Evolutionary conservation across 2,329 filamentous ascomycete genomes (phyloP), one percentile per base, ranked within the genome.

Genomic region (Penicillium verrucosum): DNA sequence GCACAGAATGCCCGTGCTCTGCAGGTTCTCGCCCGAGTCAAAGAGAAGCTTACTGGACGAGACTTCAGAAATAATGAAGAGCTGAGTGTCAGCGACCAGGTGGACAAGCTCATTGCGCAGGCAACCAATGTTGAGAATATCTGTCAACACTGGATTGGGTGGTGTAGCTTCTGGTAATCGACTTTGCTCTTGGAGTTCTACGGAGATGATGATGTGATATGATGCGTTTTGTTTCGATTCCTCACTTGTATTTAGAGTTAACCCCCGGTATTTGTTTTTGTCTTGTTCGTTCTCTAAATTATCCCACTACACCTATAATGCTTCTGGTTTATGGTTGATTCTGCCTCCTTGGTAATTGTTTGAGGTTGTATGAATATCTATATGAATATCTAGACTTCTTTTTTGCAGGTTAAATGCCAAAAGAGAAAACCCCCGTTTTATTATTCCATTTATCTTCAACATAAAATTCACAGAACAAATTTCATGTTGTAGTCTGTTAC

Each of bases 61-160:
- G 94, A 99, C 72, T 99, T 99, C 75, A 92, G 91, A 75, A 83
- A 86, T 3, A 83, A 84, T 44, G 89, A 95, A 68, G 93, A 97
- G 76, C 81, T 99, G 61, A 88, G 87, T 56, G 87, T 96, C 23
- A 86, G 90, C 54, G 85, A 86, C 60, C 94, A 99, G 77, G 95
- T 99, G 5, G 93, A 96, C 75, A 93, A 95, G 74, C 79, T 99
- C 68, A 89, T 99, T 66, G 88, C 89, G 60, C 93, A 99, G 79
- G 94, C 94, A 23, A 99, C 94, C 7, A 97, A 94, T 70, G 81
- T 97, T 67, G 94, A 97, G 82, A 97, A 97, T 73, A 80, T 99
- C 60, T 99, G 94, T 73, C 94, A 97, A 80, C 94, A 97, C 79
- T 99, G 97, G 74, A 96, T 97, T 67, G 94, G 94, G 62, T 97